These are phyloP conservation scores for Candida nitratophila DNA, from an alignment of 805 yeast species.

Conservation along the genomic window DNA sequence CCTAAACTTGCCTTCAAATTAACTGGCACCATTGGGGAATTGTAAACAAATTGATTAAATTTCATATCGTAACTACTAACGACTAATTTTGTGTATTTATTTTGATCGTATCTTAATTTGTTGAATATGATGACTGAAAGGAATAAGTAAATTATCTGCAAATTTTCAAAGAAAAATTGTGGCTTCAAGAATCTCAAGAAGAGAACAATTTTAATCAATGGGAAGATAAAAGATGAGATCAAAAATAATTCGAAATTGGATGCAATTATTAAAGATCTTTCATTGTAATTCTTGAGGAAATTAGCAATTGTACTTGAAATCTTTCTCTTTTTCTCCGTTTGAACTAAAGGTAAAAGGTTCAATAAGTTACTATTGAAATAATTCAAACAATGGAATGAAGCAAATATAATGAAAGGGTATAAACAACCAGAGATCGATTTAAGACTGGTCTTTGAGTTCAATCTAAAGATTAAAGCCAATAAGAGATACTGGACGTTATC, in stretches of 20 bases:
- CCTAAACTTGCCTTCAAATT: slow-evolving; percentile 7
- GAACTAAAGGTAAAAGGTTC: slow-evolving; percentile 37
- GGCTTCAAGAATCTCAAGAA: slow-evolving; percentile 27
- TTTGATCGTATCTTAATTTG: slow-evolving; percentile 54
- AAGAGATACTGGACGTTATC: slow-evolving; percentile 61
- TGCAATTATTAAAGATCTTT: slow-evolving; percentile 35
- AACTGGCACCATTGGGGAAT: slow-evolving; percentile 31
- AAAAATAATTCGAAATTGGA: slow-evolving; percentile 41
- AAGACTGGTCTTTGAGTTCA: slow-evolving; percentile 19
- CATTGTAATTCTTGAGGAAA: slow-evolving; percentile 34
- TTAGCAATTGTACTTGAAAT: slow-evolving; percentile 22
- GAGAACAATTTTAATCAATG: slow-evolving; percentile 35
- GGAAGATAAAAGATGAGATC: slow-evolving; percentile 29
- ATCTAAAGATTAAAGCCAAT: slow-evolving; percentile 31
- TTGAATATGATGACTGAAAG: slow-evolving; percentile 44
- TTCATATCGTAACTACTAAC: slow-evolving; percentile 39
- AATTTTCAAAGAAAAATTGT: slow-evolving; percentile 18
- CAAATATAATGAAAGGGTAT: slow-evolving; percentile 56
- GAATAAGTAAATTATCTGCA: slow-evolving; percentile 32
- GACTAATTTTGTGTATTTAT: slow-evolving; percentile 44
- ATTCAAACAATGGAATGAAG: slow-evolving; percentile 56
- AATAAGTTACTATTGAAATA: slow-evolving; percentile 49
- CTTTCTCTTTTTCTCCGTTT: slow-evolving; percentile 19
- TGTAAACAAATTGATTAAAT: slow-evolving; percentile 29
- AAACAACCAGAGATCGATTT: slow-evolving; percentile 32